A percentile compares a stretch with the other conserved stretches of the same genome.
Evolutionary conservation across 1,284 basidiomycete species (phyloP).

Genomic region (Leccinum ponderosum): DNA sequence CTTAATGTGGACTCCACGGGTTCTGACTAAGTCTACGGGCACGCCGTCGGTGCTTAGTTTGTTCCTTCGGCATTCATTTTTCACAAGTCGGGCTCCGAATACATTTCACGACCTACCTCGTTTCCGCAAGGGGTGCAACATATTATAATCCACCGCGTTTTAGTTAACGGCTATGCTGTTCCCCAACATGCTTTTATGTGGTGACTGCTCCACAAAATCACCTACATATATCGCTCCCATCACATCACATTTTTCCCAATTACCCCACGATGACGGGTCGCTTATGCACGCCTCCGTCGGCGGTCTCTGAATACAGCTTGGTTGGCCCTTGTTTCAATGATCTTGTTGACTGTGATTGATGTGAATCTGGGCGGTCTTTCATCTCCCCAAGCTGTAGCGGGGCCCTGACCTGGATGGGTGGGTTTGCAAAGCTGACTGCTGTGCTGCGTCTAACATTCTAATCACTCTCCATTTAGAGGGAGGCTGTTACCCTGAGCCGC

Average conservation of each 20-base stretch:
- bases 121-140: conserved; percentile 13
- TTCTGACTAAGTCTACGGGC: conserved; percentile 25
- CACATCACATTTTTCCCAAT: conserved; percentile 5
- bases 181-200: conserved; percentile 8
- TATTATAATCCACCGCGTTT: conserved; percentile 9
- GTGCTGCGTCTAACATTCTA: conserved; percentile 31
- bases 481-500: conserved; percentile 35
- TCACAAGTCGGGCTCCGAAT: conserved; percentile 18
- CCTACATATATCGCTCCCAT: conserved; percentile 10
- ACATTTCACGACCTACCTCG: conserved; percentile 20
- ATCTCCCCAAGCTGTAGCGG: conserved; percentile 24
- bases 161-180: conserved; percentile 10
- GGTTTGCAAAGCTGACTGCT: conserved; percentile 24
- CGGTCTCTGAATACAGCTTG: conserved; percentile 5
- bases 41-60: conserved; percentile 4
- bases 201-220: conserved; percentile 21
- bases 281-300: conserved; percentile 1
- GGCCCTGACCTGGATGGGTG: conserved; percentile 9
- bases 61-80: conserved; percentile 12
- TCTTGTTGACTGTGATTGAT: conserved; percentile 7
- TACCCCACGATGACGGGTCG: conserved; percentile 27
- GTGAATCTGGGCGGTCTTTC: conserved; percentile 12
- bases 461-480: conserved; percentile 32
- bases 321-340: conserved; percentile 5
- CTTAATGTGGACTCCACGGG: conserved; percentile 11